These are phyloP conservation scores for Phyllosticta paracitricarpa DNA, from an alignment of 2,329 filamentous ascomycete species.

Conservation along the genomic window DNA sequence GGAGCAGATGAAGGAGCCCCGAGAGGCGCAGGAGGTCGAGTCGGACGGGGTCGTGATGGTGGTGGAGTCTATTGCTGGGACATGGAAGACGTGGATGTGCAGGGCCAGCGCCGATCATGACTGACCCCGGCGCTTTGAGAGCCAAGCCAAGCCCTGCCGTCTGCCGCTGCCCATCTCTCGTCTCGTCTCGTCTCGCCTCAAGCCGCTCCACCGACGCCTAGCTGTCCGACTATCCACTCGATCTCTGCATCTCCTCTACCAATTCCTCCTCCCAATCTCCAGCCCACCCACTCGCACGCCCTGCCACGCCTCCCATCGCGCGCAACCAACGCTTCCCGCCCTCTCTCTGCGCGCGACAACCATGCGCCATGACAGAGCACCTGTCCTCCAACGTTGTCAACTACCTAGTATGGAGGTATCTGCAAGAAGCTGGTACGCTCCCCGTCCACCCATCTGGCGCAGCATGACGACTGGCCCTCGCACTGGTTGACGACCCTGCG, in stretches of 20 bases:
- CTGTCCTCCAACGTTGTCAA: conserved; percentile 55
- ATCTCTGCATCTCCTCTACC: conserved; percentile 6
- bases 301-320: not conserved
- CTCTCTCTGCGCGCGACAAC: conserved; percentile 12
- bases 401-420: conserved; percentile 58
- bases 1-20: not conserved
- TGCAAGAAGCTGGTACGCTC: conserved; percentile 27
- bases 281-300: not conserved
- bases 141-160: conserved; percentile 5
- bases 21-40: not conserved
- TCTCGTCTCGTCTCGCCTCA: not conserved
- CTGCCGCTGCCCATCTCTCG: not conserved
- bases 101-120: conserved; percentile 5
- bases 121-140: not conserved
- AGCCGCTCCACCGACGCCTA: not conserved
- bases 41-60: not conserved
- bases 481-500: not conserved
- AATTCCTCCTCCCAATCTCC: conserved; percentile 8
- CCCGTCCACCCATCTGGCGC: not conserved
- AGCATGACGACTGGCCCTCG: not conserved
- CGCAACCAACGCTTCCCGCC: conserved; percentile 1
- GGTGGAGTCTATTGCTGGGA: not conserved
- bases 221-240: conserved; percentile 7
- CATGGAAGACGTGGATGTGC: not conserved
- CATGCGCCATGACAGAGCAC: conserved; percentile 34